phyloP scores from a whole-genome alignment of 192 early-diverging fungal species.

The Kappamyces sp. region DNA sequence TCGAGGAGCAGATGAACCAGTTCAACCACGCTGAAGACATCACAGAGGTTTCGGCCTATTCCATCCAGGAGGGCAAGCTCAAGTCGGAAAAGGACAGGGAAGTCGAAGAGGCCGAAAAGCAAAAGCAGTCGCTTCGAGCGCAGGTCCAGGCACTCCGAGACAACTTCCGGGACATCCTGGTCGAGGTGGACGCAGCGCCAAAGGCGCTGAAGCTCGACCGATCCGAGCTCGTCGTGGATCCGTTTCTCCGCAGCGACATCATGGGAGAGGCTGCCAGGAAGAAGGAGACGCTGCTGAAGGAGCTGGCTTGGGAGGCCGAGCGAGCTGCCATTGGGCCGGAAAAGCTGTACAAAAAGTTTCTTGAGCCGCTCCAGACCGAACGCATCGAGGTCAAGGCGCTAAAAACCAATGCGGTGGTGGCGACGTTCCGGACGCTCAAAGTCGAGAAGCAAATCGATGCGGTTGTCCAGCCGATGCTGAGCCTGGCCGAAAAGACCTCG shows the following conservation, averaged over 20 bases:
- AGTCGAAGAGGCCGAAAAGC: constrained; percentile 43
- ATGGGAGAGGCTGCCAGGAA: constrained; percentile 37
- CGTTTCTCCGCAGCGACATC: constrained; percentile 40
- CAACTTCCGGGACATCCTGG: constrained; percentile 43
- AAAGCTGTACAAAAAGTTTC: constrained; percentile 51
- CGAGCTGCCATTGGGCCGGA: constrained; percentile 45
- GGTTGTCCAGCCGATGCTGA: constrained; percentile 23
- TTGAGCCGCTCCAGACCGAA: constrained; percentile 48
- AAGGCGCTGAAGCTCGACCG: constrained; percentile 10
- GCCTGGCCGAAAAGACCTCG: background rate
- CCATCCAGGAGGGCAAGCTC: constrained; percentile 54
- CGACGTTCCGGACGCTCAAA: constrained; percentile 48
- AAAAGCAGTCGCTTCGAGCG: constrained; percentile 47
- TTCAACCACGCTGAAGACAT: constrained; percentile 36
- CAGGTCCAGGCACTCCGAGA: constrained; percentile 43
- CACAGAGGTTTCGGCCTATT: constrained; percentile 42
- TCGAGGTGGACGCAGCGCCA: constrained; percentile 36
- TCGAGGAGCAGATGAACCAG: constrained; percentile 13
- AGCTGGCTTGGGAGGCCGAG: constrained; percentile 54
- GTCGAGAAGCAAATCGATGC: constrained; percentile 32
- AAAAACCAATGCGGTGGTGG: constrained; percentile 24
- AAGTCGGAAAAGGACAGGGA: constrained; percentile 55
- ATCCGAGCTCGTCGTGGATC: constrained; percentile 38
- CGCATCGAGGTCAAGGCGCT: constrained; percentile 39
- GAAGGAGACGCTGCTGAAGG: constrained; percentile 38